Base-by-base conservation (phyloP, 148 eudicot genomes). In the Silene conica region DNA sequence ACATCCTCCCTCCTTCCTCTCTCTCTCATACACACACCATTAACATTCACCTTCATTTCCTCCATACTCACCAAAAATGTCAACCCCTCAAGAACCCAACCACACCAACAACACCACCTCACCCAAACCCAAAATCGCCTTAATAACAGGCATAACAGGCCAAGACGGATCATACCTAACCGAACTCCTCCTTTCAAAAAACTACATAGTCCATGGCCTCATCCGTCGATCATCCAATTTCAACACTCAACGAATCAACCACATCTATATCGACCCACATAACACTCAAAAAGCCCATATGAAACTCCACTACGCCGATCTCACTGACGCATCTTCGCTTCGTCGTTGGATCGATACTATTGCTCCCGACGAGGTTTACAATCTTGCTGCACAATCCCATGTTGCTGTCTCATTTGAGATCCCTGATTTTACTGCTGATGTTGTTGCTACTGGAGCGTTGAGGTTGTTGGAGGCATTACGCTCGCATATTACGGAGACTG, bases 291-390 rank as follows among this genome's bases (percentile, higher is more conserved):
- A 88, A 72, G 96, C 97, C n/a, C 75, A 63, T 8, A 94, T 95
- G 97, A 90, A 92, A 77, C 96, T 95, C 68, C 99, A 95, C 83
- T 95, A 92, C 83, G 97, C 99, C 72, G 97, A 95, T 61, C 93
- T 95, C 67, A 81, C 86, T 69, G 98, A 95, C 83, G 96, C 96
- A 13, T 89, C 96, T 21, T 90, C 97, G 6, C 87, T 95, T 69
- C 88, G 99, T 63, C 89, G 94, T 19, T 87, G 97, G 89, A 79
- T 95, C 62, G 97, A 95, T 68, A 75, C 80, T 0, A 85, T 95
- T 28, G 69, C 78, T 8, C 99, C 98, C 9, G 90, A 95, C 22
- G 98, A 95, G 82, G 87, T 95, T 8, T 95, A 95, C 81, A 95
- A 95, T 73, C 88, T 95, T 28, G 98, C 97, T 20, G 98, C 98